Conservation (phyloP, 768 basidiomycete genomes). For the Cystofilobasidium bisporidii region DNA sequence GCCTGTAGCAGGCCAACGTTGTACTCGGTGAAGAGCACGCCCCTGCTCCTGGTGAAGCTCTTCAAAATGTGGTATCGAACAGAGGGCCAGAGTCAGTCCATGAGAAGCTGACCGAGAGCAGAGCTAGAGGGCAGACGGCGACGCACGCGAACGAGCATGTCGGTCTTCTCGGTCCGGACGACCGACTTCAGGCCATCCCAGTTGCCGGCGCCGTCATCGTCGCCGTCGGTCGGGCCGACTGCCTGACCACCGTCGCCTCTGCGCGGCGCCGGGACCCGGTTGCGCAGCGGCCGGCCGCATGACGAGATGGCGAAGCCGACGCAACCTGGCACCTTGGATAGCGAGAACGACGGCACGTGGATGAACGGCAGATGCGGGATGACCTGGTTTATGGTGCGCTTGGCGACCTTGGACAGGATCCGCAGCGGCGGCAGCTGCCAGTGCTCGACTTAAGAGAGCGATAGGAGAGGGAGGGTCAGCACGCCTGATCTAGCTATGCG, state of each 20-base stretch:
- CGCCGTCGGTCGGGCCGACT: neutral
- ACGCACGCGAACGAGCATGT: conserved; percentile 40
- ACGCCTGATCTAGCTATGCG: neutral
- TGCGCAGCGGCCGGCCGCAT: conserved; percentile 33
- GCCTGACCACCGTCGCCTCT: neutral
- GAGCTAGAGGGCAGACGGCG: conserved; percentile 3
- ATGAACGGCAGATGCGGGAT: conserved; percentile 41
- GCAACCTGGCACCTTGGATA: conserved; percentile 38
- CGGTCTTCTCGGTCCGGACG: conserved; percentile 39
- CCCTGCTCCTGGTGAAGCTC: conserved; percentile 38
- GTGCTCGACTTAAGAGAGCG: conserved; percentile 13
- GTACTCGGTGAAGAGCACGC: conserved; percentile 37
- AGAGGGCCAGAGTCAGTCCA: neutral
- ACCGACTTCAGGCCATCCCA: conserved; percentile 29
- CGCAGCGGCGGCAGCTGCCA: conserved; percentile 26
- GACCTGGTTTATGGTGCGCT: conserved; percentile 38
- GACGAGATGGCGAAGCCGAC: conserved; percentile 42
- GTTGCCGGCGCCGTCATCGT: conserved; percentile 27
- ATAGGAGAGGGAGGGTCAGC: neutral
- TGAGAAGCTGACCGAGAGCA: neutral
- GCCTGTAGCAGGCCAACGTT: conserved; percentile 23
- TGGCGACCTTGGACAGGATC: conserved; percentile 39
- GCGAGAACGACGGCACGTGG: conserved; percentile 41
- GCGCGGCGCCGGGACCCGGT: conserved; percentile 15
- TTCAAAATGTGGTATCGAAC: too few species aligned